Conservation (phyloP, 345 rosid species). For the Syzygium aromaticum region DNA sequence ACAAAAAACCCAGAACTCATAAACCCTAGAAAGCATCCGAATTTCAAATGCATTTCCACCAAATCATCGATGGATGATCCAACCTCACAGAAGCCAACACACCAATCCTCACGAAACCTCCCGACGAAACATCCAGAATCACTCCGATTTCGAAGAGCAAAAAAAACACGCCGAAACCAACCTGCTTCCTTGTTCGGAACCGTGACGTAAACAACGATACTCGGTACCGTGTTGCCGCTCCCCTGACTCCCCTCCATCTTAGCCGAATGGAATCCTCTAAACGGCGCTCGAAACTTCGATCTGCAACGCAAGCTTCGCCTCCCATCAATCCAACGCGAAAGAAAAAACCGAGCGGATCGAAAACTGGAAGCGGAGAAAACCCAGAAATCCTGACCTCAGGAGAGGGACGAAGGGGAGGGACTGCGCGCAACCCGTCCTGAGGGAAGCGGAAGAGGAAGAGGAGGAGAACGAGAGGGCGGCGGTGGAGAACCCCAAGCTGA, state of each 20-base stretch:
- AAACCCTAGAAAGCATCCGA: neutral
- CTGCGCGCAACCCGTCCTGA: slow-evolving; percentile 44
- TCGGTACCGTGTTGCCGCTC: slow-evolving; percentile 45
- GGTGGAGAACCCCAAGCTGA: slow-evolving; percentile 54
- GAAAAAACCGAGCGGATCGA: neutral
- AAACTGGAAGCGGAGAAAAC: neutral
- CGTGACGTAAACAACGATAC: slow-evolving; percentile 81
- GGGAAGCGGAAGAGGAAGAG: slow-evolving; percentile 19
- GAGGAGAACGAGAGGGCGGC: slow-evolving; percentile 33
- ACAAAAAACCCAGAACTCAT: neutral
- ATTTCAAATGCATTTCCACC: neutral
- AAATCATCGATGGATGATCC: neutral
- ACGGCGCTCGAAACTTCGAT: slow-evolving; percentile 37
- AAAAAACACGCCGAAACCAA: neutral
- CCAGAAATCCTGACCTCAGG: slow-evolving; percentile 23
- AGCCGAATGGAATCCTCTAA: slow-evolving; percentile 11
- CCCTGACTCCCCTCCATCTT: slow-evolving; percentile 53
- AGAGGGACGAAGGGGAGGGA: slow-evolving; percentile 43
- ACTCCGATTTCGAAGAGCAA: neutral
- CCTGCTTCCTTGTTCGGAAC: slow-evolving; percentile 91
- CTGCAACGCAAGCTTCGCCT: slow-evolving; percentile 12
- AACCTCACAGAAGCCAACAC: neutral
- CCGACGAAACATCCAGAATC: neutral
- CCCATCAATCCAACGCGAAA: neutral
- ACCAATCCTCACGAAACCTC: neutral